Evolutionary conservation across 805 yeast species (phyloP), one percentile per base, ranked within the genome.

Genomic region (Myxozyma mucilagina): DNA sequence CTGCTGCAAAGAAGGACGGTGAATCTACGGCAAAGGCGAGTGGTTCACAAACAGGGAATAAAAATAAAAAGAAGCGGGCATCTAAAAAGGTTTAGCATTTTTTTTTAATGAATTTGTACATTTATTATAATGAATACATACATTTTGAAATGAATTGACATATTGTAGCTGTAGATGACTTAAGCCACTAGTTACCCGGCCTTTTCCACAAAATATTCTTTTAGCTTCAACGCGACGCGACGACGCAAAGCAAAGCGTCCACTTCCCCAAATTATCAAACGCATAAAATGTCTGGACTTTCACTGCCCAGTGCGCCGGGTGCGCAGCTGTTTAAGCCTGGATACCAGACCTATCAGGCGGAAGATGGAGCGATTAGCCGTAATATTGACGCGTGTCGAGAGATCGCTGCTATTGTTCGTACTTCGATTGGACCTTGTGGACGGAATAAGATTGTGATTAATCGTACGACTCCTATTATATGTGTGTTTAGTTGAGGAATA

Each of bases 381-480:
- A 94, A 96, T 73, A 91, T 94, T 70, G 89, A 88, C 70, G 99
- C 99, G 1, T 90, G 94, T 63, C 84, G 96, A 70, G 98, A 94
- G 75, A 88, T 94, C 75, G 84, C 96, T 64, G 83, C 86, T 56
- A 91, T 93, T 84, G 90, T 96, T 64, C 82, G 92, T 61, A 91
- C 97, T 1, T 90, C 97, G 11, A 88, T 94, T 79, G 99, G 99
- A 6, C 99, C 99, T 63, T 89, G 96, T 76, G 99, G 99, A 56
- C 84, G 97, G 72, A 94, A 92, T 76, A 94, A 94, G 82, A 90
- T 94, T 74, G 87, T 94, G 69, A 97, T 94, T 58, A 93, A 93
- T 76, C 84, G 68, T 52, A 43, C 29, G 66, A n/a, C n/a, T n/a
- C n/a, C 50, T n/a, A 7, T 42, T 49, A n/a, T 44, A 16, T 32